Conservation (phyloP, 108 stramenopile genomes). For the Conticribra weissflogii region DNA sequence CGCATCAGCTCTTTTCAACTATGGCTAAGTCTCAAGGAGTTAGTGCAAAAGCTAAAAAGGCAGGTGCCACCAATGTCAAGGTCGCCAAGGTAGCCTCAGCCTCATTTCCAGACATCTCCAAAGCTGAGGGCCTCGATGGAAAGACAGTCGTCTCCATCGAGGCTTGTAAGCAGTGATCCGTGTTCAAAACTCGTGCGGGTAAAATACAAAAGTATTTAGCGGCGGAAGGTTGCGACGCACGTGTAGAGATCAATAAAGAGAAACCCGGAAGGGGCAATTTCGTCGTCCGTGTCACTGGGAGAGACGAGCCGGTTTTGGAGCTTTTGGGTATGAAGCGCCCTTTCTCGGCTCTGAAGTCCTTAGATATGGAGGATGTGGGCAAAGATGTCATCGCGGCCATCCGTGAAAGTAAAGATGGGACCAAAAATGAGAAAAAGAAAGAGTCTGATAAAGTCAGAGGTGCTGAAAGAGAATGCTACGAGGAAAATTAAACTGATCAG, state of each 20-base stretch:
- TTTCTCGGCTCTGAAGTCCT: slow-evolving; percentile 79
- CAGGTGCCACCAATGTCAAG: slow-evolving; percentile 33
- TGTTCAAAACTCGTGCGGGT: slow-evolving; percentile 72
- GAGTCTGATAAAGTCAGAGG: too few species aligned
- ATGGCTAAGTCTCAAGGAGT: slow-evolving; percentile 35
- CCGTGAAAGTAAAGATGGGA: not conserved
- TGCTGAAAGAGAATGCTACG: too few species aligned
- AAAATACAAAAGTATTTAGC: slow-evolving; percentile 76
- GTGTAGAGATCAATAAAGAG: slow-evolving; percentile 70
- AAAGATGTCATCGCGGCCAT: not conserved
- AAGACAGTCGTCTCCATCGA: slow-evolving; percentile 61
- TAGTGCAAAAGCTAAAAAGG: slow-evolving; percentile 40
- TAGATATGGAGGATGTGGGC: slow-evolving; percentile 85
- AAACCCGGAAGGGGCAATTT: slow-evolving; percentile 86
- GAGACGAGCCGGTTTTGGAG: slow-evolving; percentile 74
- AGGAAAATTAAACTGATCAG: not conserved
- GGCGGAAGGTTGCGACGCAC: slow-evolving; percentile 50
- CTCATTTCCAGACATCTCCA: slow-evolving; percentile 5
- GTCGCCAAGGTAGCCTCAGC: slow-evolving; percentile 1
- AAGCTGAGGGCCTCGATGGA: slow-evolving; percentile 4
- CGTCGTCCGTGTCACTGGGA: slow-evolving; percentile 68
- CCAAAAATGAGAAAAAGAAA: not conserved
- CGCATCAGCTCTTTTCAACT: slow-evolving; percentile 1
- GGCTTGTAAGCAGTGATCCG: slow-evolving; percentile 76
- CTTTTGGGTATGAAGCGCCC: slow-evolving; percentile 82